phyloP scores from a whole-genome alignment of 805 yeast species.

The Starmerella apis region DNA sequence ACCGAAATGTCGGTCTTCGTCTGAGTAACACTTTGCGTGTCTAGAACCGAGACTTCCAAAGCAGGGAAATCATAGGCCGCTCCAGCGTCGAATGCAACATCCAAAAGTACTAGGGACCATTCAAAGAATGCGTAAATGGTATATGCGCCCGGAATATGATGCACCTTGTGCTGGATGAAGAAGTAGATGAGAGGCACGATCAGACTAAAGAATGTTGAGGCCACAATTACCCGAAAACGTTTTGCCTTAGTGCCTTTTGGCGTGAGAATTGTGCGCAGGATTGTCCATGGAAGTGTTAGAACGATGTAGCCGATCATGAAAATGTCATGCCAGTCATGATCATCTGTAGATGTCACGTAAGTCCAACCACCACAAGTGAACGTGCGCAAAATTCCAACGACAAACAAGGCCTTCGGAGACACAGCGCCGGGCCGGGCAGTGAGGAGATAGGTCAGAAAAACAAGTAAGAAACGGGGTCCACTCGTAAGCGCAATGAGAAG shows the following conservation, averaged over 20 bases:
- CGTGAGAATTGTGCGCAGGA: slow-evolving; percentile 46
- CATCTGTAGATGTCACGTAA: slow-evolving; percentile 91
- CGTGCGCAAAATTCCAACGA: slow-evolving; percentile 73
- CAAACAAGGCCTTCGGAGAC: slow-evolving; percentile 31
- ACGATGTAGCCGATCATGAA: slow-evolving; percentile 88
- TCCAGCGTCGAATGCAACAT: slow-evolving; percentile 75
- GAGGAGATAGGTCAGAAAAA: slow-evolving; percentile 41
- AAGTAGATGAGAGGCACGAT: slow-evolving; percentile 75
- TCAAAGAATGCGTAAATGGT: slow-evolving; percentile 90
- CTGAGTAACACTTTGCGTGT: slow-evolving; percentile 22
- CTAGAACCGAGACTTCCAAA: slow-evolving; percentile 40
- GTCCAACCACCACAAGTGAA: slow-evolving; percentile 98
- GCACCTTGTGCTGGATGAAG: slow-evolving; percentile 88
- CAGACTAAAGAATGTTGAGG: slow-evolving; percentile 58
- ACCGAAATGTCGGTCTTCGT: slow-evolving; percentile 17
- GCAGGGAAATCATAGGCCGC: slow-evolving; percentile 58
- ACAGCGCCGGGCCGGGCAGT: slow-evolving; percentile 32
- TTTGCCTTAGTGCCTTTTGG: slow-evolving; percentile 38
- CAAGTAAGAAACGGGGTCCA: slow-evolving; percentile 74
- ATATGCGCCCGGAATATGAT: slow-evolving; percentile 83
- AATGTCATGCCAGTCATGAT: slow-evolving; percentile 90
- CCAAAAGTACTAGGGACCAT: slow-evolving; percentile 79
- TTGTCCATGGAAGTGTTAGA: slow-evolving; percentile 85
- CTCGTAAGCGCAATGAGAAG: slow-evolving; percentile 83
- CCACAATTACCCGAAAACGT: slow-evolving; percentile 38